Evolutionary conservation across 768 basidiomycete genomes (phyloP).

Genomic region (Suillus clintonianus): DNA sequence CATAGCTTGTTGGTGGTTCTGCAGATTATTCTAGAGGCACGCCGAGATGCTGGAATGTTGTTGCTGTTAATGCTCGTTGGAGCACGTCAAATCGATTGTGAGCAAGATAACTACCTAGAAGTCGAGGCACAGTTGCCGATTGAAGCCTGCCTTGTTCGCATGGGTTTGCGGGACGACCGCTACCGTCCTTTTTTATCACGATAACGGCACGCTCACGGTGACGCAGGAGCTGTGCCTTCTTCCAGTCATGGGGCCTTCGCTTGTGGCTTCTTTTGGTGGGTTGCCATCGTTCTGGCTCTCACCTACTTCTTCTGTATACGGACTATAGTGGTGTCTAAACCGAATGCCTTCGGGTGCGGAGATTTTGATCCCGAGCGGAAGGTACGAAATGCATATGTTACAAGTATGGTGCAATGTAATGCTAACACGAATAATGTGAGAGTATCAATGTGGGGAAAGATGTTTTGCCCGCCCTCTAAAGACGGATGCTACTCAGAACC

Average conservation of each 20-base stretch:
- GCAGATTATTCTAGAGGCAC: neutral
- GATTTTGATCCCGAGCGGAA: constrained; percentile 9
- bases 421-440: constrained; percentile 13
- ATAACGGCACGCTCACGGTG: constrained; percentile 7
- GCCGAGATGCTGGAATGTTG: neutral
- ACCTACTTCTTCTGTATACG: neutral
- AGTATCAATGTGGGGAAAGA: neutral
- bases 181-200: constrained; percentile 6
- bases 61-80: neutral
- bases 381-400: constrained; percentile 25
- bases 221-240: constrained; percentile 7
- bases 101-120: neutral
- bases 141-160: neutral
- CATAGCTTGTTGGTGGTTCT: neutral
- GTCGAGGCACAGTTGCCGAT: neutral
- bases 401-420: constrained; percentile 28
- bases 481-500: neutral
- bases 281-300: neutral
- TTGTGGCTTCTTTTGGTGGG: neutral
- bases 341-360: constrained; percentile 10
- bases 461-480: neutral
- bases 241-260: constrained; percentile 5
- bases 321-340: neutral
- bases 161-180: neutral
- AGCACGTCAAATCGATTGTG: neutral